Conservation (phyloP, 1,284 basidiomycete species). For the Ceratobasidium papillatum region DNA sequence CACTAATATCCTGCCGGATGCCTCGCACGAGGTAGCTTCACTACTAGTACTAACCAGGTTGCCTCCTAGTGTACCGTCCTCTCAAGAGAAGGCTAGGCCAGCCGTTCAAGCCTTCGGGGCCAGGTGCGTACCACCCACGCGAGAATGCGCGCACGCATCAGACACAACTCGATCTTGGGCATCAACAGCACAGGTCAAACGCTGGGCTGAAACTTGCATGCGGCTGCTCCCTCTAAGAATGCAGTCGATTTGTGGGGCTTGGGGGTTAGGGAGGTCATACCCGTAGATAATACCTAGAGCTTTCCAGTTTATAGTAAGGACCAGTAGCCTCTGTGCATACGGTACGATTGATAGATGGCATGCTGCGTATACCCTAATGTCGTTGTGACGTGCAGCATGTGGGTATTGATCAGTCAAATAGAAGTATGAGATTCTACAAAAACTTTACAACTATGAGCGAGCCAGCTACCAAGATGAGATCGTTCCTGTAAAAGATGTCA, state of each 20-base stretch:
- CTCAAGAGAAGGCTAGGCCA: not conserved
- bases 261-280: not conserved
- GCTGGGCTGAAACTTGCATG: conserved; percentile 4
- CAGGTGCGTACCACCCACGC: not conserved
- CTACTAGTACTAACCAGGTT: not conserved
- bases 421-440: not conserved
- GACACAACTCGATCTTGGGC: not conserved
- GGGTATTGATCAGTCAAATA: conserved; percentile 36
- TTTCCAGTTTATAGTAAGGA: conserved; percentile 1
- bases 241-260: not conserved
- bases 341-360: not conserved
- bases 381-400: conserved; percentile 17
- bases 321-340: not conserved
- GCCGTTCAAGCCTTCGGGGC: not conserved
- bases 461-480: not conserved
- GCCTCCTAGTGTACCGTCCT: not conserved
- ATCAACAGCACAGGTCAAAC: not conserved
- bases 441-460: not conserved
- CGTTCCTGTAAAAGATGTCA: not conserved
- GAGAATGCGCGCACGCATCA: not conserved
- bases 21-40: not conserved
- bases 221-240: not conserved
- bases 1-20: not conserved
- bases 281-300: not conserved
- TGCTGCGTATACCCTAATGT: not conserved